Base-by-base conservation (phyloP, 2,329 filamentous ascomycete genomes). In the Stachybotrys chlorohalonatus region DNA sequence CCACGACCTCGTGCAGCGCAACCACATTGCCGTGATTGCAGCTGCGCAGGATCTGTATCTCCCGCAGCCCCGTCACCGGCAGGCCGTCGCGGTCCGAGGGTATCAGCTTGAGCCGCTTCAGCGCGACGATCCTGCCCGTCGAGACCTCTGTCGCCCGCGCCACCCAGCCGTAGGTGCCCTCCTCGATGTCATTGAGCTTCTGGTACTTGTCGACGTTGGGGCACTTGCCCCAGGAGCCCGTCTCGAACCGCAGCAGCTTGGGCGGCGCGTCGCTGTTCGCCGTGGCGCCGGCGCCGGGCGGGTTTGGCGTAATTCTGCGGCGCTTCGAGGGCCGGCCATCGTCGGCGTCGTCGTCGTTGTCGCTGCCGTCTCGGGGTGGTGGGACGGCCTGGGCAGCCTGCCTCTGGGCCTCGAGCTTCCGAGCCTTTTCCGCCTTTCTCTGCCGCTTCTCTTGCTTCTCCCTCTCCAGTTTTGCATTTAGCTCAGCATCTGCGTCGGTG, bases 161-260 rank as follows among this genome's bases (percentile, higher is more conserved):
- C 5, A 99, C 94, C 82, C 86, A 93, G 49, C 94, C 94, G 70
- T 99, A 99, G 8, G 91, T 91, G 42, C 94, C 94, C 74, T 99
- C 94, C 71, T 97, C 94, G 64, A 99, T 99, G 68, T 94, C 89
- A 70, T 99, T 99, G 55, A 99, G 78, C 62, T 89, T 88, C 64
- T 96, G 89, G 73, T 92, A 99, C 66, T 90, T 86, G 65, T 93
- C 87, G 31, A 95, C 87, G 67, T 89, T 89, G 57, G 88, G 80
- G 65, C 87, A 88, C 55, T 74, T 77, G 52, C 82, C 80, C 84
- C 91, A 95, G 61, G 75, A 70, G 9, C 81, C 80, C 13, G 78
- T 76, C 9, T 87, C 80, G 65, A 95, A 92, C 11, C 87, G 84
- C 47, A 96, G 71, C 2, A 95, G 75, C 59, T 79, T 83, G 1